Evolutionary conservation across 78 protist species (phyloP).

Genomic region (Cavenderia fasciculata): DNA sequence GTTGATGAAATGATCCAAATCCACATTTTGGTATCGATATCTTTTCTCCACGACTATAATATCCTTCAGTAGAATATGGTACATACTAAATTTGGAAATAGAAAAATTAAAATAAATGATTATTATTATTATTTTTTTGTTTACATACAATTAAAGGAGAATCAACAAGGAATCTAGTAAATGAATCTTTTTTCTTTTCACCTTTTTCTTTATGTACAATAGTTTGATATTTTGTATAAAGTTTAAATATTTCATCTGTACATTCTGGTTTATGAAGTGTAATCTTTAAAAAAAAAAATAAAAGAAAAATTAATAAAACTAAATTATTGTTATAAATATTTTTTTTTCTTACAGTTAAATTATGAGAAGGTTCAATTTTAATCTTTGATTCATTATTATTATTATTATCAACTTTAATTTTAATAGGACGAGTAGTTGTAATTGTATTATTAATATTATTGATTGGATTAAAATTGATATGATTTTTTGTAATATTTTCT

Average conservation of each 20-base stretch:
- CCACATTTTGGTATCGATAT: conserved; percentile 31
- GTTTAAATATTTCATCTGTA: conserved; percentile 34
- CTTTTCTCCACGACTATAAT: not conserved
- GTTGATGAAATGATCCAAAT: conserved; percentile 87
- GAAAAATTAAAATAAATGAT: not conserved
- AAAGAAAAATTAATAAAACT: too few species aligned
- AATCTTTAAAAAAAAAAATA: conserved; percentile 4
- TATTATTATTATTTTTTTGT: not conserved
- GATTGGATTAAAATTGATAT: not conserved
- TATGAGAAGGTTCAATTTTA: too few species aligned
- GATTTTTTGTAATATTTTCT: not conserved
- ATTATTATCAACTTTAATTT: too few species aligned
- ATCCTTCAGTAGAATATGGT: not conserved
- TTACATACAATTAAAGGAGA: conserved; percentile 25
- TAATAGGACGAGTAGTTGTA: too few species aligned
- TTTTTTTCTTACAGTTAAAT: too few species aligned
- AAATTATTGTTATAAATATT: too few species aligned
- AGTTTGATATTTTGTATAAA: conserved; percentile 60
- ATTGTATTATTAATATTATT: not conserved
- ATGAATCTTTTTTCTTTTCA: conserved; percentile 4
- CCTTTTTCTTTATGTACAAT: conserved; percentile 36
- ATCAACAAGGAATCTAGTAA: conserved; percentile 39
- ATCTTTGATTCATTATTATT: too few species aligned
- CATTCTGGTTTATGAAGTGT: conserved; percentile 35
- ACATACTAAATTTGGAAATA: not conserved